Percentiles rank a stretch among this genome's conserved stretches.
Evolutionary conservation across 106 monocot species (phyloP).

Genomic region (Apostasia shenzhenica): DNA sequence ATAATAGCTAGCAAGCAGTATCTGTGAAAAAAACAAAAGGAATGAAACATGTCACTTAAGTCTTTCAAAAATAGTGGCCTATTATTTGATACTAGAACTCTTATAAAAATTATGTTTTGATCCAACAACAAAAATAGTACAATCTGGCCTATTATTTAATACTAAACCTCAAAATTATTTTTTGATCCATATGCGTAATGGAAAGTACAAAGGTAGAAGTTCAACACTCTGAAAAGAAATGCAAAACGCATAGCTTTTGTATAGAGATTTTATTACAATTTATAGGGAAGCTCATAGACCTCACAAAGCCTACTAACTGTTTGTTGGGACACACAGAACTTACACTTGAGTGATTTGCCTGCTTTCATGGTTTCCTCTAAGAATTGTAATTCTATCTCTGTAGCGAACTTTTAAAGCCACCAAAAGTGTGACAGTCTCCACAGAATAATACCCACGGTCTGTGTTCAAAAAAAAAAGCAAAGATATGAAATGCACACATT

Average conservation of each 20-base stretch:
- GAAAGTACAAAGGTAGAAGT: background rate
- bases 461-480: background rate
- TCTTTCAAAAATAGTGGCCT: too few relatives aligned
- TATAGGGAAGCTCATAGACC: background rate
- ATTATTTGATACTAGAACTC: too few relatives aligned
- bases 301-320: background rate
- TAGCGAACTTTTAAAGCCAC: slow-evolving; percentile 53
- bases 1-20: background rate
- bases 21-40: background rate
- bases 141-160: too few relatives aligned
- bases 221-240: background rate
- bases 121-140: too few relatives aligned
- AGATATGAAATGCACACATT: too few relatives aligned
- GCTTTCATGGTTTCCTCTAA: slow-evolving; percentile 48
- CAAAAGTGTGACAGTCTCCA: slow-evolving; percentile 47
- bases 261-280: background rate
- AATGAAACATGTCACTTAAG: too few relatives aligned
- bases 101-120: too few relatives aligned
- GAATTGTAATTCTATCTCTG: slow-evolving; percentile 49
- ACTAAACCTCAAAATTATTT: background rate
- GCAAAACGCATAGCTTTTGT: background rate
- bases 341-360: slow-evolving; percentile 57
- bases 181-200: background rate
- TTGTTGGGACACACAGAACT: slow-evolving; percentile 2
- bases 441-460: slow-evolving; percentile 62